A percentile compares a stretch with the other conserved stretches of the same genome.
These are phyloP conservation scores for Aspergillus cavernicola DNA, from an alignment of 495 filamentous ascomycete species.

Conservation along the genomic window DNA sequence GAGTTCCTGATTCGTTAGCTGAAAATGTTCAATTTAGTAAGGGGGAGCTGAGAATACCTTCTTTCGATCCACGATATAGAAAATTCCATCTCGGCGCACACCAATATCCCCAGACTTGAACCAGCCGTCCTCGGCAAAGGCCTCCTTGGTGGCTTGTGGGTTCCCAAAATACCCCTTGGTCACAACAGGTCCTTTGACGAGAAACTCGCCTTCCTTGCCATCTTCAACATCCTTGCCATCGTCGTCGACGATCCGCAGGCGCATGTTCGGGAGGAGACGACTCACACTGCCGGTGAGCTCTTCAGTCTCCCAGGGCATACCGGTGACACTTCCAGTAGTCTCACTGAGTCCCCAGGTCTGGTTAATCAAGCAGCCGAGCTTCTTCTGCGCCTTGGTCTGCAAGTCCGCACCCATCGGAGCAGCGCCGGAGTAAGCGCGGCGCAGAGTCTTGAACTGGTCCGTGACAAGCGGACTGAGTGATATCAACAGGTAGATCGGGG, in stretches of 20 bases:
- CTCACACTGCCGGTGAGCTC: constrained; percentile 58
- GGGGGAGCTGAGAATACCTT: constrained; percentile 39
- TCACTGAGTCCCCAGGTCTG: constrained; percentile 76
- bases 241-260: constrained; percentile 45
- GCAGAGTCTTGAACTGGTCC: constrained; percentile 35
- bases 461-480: constrained; percentile 46
- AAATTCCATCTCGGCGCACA: constrained; percentile 45
- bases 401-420: constrained; percentile 71
- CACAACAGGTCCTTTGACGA: constrained; percentile 61
- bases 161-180: constrained; percentile 48
- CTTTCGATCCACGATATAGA: constrained; percentile 54
- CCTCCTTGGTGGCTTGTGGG: constrained; percentile 47
- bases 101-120: constrained; percentile 59
- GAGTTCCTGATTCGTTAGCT: constrained; percentile 48
- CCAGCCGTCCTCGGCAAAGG: constrained; percentile 51
- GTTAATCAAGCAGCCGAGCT: constrained; percentile 43
- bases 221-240: constrained; percentile 54
- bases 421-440: constrained; percentile 55
- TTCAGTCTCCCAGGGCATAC: constrained; percentile 37
- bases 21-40: not conserved
- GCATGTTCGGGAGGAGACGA: constrained; percentile 46
- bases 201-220: constrained; percentile 50
- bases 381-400: constrained; percentile 35
- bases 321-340: constrained; percentile 53
- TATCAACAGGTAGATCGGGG: constrained; percentile 48